phyloP scores from a whole-genome alignment of 345 rosid species.

The Euphorbia pulcherrima region DNA sequence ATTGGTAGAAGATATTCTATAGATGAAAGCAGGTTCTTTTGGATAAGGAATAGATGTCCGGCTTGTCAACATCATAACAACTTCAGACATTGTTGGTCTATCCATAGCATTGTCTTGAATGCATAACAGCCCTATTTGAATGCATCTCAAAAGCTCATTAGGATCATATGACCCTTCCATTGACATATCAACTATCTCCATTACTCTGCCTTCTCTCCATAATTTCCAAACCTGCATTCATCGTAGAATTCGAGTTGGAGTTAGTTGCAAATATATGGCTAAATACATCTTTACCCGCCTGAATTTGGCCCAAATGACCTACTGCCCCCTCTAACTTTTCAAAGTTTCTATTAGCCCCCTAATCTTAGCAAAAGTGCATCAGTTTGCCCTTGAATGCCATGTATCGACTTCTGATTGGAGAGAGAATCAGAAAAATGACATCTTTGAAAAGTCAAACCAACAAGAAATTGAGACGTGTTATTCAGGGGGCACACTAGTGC shows the following conservation, averaged over 20 bases:
- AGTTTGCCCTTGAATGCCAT: too few species aligned
- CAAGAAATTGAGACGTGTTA: too few species aligned
- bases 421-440: too few species aligned
- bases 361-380: too few species aligned
- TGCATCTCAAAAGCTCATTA: conserved; percentile 10
- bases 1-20: neutral
- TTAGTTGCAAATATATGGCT: too few species aligned
- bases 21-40: conserved; percentile 4
- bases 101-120: conserved; percentile 11
- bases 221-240: conserved; percentile 17
- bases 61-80: conserved; percentile 3
- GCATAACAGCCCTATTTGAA: conserved; percentile 14
- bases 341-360: too few species aligned
- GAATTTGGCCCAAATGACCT: too few species aligned
- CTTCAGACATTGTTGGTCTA: conserved; percentile 11
- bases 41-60: neutral
- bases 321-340: too few species aligned
- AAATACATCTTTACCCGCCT: too few species aligned
- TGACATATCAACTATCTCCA: conserved; percentile 16
- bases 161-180: neutral
- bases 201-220: conserved; percentile 9
- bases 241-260: neutral
- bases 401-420: too few species aligned
- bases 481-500: too few species aligned
- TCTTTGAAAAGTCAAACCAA: too few species aligned